Evolutionary conservation across 257 asterid species (phyloP).

Genomic region (Plantago major): DNA sequence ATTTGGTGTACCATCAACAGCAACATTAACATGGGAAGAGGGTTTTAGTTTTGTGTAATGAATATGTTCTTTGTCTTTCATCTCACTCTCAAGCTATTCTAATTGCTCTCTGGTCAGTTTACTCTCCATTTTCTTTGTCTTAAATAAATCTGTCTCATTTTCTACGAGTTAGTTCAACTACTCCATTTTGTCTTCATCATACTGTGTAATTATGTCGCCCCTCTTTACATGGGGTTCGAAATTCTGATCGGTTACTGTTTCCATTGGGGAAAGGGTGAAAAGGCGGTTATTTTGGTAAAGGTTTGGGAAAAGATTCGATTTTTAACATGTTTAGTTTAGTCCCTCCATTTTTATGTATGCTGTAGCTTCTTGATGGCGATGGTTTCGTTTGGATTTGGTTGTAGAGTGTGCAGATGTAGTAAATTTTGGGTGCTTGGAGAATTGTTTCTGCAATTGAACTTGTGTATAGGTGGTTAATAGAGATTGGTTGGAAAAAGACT

Average conservation of each 20-base stretch:
- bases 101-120: slow-evolving; percentile 31
- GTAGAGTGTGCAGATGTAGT: neutral
- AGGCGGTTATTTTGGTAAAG: neutral
- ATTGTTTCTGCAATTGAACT: no score
- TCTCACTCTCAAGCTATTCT: slow-evolving; percentile 33
- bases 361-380: neutral
- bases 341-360: neutral
- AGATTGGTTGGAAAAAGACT: neutral
- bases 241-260: slow-evolving; percentile 5
- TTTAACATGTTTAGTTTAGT: neutral
- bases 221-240: slow-evolving; percentile 2
- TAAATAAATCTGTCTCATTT: neutral
- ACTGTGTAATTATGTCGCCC: neutral
- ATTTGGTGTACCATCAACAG: neutral
- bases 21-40: slow-evolving; percentile 16
- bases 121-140: slow-evolving; percentile 17
- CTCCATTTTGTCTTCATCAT: neutral
- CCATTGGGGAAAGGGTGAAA: neutral
- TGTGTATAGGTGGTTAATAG: no score
- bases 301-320: neutral
- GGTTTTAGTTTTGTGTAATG: neutral
- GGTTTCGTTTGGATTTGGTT: neutral
- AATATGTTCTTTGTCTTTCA: slow-evolving; percentile 23
- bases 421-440: no score
- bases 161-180: neutral